Evolutionary conservation across 2,329 filamentous ascomycete genomes (phyloP).

Genomic region (Phoma herbarum): DNA sequence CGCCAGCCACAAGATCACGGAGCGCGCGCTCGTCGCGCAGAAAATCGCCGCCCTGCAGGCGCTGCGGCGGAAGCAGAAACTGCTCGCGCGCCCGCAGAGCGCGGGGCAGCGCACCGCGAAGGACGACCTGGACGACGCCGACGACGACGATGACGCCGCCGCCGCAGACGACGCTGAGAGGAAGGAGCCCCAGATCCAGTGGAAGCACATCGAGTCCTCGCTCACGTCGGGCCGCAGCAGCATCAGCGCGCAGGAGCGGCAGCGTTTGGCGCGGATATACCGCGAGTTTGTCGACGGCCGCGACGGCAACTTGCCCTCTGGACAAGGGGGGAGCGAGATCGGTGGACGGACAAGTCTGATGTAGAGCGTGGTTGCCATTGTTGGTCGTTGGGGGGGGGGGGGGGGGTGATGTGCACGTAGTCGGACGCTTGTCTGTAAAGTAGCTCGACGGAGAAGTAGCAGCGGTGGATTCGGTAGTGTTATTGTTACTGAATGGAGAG

Average conservation of each 20-base stretch:
- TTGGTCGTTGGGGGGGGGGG: not conserved
- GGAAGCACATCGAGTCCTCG: conserved; percentile 82
- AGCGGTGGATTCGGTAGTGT: too few relatives aligned
- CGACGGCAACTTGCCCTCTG: conserved; percentile 94
- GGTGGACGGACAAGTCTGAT: conserved; percentile 93
- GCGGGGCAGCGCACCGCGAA: not conserved
- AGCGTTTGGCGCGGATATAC: conserved; percentile 81
- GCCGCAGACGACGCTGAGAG: conserved; percentile 55
- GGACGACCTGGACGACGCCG: conserved; percentile 19
- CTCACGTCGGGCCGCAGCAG: conserved; percentile 80
- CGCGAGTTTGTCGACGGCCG: conserved; percentile 90
- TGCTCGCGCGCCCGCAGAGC: conserved; percentile 46
- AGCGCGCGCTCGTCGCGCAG: conserved; percentile 79
- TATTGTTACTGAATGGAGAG: too few relatives aligned
- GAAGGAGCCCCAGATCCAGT: conserved; percentile 81
- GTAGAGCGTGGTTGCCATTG: conserved; percentile 56
- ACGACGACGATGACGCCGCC: conserved; percentile 25
- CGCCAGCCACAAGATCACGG: conserved; percentile 68
- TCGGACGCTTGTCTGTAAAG: not conserved
- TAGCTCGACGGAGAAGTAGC: not conserved
- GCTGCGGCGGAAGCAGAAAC: conserved; percentile 70
- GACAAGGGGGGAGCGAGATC: conserved; percentile 89
- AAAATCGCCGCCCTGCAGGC: conserved; percentile 83
- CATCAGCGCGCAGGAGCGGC: conserved; percentile 80
- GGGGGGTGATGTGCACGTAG: not conserved